These are phyloP conservation scores for Arachis stenosperma DNA, from an alignment of 306 rosid genomes.

Conservation along the genomic window DNA sequence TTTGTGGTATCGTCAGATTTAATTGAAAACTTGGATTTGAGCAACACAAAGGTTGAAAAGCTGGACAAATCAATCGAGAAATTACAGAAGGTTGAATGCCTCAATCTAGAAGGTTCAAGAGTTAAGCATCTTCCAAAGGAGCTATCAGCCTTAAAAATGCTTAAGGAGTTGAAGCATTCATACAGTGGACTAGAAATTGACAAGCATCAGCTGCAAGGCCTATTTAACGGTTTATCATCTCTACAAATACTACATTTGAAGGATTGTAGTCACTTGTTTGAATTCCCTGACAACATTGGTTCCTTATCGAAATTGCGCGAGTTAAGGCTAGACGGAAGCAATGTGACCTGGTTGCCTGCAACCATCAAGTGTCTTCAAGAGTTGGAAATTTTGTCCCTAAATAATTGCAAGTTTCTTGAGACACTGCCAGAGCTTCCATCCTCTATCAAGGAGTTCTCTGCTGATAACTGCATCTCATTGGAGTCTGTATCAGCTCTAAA, in stretches of 20 bases:
- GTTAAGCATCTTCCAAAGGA: background rate
- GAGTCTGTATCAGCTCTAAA: background rate
- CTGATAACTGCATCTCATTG: background rate
- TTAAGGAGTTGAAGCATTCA: background rate
- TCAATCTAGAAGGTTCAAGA: background rate
- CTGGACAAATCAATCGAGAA: background rate
- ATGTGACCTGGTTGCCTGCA: background rate
- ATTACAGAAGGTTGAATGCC: background rate
- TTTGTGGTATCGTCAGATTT: background rate
- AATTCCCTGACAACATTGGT: slow-evolving; percentile 12
- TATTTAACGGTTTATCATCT: background rate
- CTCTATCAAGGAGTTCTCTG: background rate
- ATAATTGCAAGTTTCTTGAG: background rate
- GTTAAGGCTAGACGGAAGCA: background rate
- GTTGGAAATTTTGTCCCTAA: background rate
- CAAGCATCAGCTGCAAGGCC: background rate
- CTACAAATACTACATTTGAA: background rate
- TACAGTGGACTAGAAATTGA: background rate
- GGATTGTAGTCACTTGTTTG: background rate
- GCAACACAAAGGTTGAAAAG: background rate
- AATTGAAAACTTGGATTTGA: background rate
- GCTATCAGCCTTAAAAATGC: background rate
- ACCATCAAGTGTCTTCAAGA: background rate
- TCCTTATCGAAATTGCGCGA: background rate
- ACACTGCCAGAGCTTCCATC: background rate